Evolutionary conservation across 169 alveolate species (phyloP).

Genomic region (Eimeria acervulina): DNA sequence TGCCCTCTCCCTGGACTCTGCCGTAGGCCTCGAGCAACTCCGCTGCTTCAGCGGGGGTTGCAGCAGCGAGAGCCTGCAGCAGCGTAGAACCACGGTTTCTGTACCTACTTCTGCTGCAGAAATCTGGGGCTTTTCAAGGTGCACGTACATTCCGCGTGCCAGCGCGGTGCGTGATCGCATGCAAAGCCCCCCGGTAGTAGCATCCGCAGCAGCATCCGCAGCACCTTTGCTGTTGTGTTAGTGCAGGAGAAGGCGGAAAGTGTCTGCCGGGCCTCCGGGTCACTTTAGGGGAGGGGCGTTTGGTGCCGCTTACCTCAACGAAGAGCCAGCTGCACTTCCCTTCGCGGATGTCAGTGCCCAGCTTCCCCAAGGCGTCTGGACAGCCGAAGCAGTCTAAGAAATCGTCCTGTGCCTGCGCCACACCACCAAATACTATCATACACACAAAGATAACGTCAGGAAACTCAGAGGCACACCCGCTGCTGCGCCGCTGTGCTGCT

Average conservation of each 20-base stretch:
- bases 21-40: conserved; percentile 64
- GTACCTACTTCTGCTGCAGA: background rate
- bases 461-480: background rate
- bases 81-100: background rate
- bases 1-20: conserved; percentile 8
- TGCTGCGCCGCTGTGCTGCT: conserved; percentile 6
- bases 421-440: background rate
- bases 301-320: conserved; percentile 48
- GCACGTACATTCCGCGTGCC: background rate
- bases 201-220: background rate
- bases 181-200: background rate
- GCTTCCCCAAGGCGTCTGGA: conserved; percentile 80
- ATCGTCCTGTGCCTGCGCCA: conserved; percentile 85
- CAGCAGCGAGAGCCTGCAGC: conserved; percentile 70
- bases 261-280: background rate
- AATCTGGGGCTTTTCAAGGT: background rate
- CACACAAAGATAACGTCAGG: background rate
- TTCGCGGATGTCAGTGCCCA: conserved; percentile 85
- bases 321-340: conserved; percentile 85
- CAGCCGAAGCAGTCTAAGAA: conserved; percentile 83
- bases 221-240: background rate
- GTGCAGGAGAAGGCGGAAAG: background rate
- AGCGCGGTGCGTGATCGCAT: background rate
- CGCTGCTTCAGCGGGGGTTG: conserved; percentile 64
- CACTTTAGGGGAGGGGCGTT: background rate